Conservation (phyloP, 2,329 filamentous ascomycete genomes). For the Arthrobotrys megalospora region DNA sequence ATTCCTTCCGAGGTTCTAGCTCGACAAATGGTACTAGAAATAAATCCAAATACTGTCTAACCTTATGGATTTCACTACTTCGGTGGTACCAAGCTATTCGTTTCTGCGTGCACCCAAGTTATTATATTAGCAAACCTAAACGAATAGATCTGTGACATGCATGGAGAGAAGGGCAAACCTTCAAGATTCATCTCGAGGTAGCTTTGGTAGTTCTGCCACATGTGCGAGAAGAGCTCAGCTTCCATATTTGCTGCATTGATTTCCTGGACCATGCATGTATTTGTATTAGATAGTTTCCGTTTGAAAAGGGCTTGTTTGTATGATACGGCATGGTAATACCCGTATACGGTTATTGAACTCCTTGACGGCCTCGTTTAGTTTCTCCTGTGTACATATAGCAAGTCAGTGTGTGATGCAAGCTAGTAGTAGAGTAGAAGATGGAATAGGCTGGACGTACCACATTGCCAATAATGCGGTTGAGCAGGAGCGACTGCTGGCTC, state of each 20-base stretch:
- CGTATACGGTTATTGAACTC: constrained; percentile 60
- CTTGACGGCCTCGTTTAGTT: constrained; percentile 61
- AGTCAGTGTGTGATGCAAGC: neutral
- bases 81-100: constrained; percentile 52
- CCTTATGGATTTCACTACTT: constrained; percentile 29
- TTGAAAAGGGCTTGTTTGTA: neutral
- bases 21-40: neutral
- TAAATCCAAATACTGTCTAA: neutral
- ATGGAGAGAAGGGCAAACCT: constrained; percentile 19
- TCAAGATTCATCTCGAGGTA: constrained; percentile 60
- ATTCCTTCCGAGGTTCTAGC: neutral
- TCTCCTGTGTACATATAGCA: constrained; percentile 41
- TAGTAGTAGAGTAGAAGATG: neutral
- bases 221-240: constrained; percentile 60
- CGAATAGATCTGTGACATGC: neutral
- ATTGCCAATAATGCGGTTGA: constrained; percentile 59
- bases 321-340: constrained; percentile 35
- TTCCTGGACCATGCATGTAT: constrained; percentile 35
- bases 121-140: neutral
- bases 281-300: neutral
- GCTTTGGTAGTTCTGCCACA: constrained; percentile 62
- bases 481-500: constrained; percentile 60
- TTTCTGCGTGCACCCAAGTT: constrained; percentile 21
- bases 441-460: constrained; percentile 36
- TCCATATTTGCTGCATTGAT: constrained; percentile 60